Conservation (phyloP, 2,329 filamentous ascomycete species). For the Ophiostoma sp. region DNA sequence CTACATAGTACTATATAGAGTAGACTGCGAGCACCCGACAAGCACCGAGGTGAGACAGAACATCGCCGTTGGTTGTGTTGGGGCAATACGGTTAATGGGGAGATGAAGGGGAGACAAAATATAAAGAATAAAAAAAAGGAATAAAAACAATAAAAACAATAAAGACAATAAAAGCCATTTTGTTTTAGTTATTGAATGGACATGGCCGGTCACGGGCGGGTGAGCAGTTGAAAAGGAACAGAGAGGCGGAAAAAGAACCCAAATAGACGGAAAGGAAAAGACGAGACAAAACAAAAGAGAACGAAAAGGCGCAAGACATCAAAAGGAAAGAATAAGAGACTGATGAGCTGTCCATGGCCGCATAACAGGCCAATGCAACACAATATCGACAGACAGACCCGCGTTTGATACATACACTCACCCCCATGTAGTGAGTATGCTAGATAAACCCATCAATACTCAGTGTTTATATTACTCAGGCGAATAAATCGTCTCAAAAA, state of each 20-base stretch:
- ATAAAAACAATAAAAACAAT: no score
- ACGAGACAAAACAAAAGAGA: background rate
- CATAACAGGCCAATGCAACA: conserved; percentile 10
- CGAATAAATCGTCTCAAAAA: background rate
- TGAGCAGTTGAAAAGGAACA: background rate
- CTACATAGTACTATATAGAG: no score
- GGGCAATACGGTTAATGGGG: background rate
- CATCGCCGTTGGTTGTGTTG: background rate
- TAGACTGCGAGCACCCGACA: background rate
- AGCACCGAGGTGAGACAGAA: conserved; percentile 4
- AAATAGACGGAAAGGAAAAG: background rate
- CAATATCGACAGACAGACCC: conserved; percentile 5
- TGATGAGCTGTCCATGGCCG: conserved; percentile 17
- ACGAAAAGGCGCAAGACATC: background rate
- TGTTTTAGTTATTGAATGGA: background rate
- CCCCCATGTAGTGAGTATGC: background rate
- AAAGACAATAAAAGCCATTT: no score
- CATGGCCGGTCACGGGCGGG: background rate
- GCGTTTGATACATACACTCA: background rate
- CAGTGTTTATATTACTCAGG: background rate
- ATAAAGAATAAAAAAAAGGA: no score
- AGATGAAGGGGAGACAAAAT: background rate
- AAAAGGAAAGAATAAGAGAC: conserved; percentile 1
- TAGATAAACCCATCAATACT: background rate
- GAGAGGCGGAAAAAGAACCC: no score